These are phyloP conservation scores for Lagerstroemia fauriei DNA, from an alignment of 441 rosid genomes.

Conservation along the genomic window DNA sequence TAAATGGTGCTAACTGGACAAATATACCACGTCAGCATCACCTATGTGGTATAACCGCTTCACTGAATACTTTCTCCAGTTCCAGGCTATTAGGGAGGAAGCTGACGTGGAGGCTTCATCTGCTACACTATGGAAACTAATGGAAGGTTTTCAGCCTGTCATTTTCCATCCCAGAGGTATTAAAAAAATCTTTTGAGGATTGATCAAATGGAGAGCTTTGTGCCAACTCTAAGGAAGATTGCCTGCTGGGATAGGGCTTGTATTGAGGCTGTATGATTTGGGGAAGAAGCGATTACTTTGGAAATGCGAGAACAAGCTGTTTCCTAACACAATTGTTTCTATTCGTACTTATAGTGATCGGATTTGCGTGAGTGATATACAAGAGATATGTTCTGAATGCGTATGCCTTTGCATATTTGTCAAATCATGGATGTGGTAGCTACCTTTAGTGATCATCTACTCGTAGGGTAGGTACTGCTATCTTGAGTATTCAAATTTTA, in stretches of 20 bases:
- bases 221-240: conserved; percentile 90
- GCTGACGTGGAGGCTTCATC: conserved; percentile 90
- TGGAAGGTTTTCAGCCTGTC: conserved; percentile 90
- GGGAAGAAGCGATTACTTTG: conserved; percentile 85
- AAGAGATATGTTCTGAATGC: conserved; percentile 54
- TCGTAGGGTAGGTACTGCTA: neutral
- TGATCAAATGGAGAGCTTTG: conserved; percentile 83
- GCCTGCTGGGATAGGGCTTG: conserved; percentile 84
- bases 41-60: too few relatives aligned
- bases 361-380: conserved; percentile 87
- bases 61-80: too few relatives aligned
- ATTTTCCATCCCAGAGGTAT: conserved; percentile 87
- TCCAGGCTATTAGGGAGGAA: conserved; percentile 82
- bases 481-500: neutral
- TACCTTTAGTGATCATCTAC: neutral
- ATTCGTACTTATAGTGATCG: conserved; percentile 88
- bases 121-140: conserved; percentile 85
- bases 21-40: too few relatives aligned
- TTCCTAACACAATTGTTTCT: conserved; percentile 75
- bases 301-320: conserved; percentile 90
- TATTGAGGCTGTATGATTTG: conserved; percentile 84
- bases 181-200: conserved; percentile 92
- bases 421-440: neutral
- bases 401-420: neutral
- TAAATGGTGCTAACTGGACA: too few relatives aligned